Base-by-base conservation (phyloP, 2,329 filamentous ascomycete species). In the Orbilia ellipsospora region DNA sequence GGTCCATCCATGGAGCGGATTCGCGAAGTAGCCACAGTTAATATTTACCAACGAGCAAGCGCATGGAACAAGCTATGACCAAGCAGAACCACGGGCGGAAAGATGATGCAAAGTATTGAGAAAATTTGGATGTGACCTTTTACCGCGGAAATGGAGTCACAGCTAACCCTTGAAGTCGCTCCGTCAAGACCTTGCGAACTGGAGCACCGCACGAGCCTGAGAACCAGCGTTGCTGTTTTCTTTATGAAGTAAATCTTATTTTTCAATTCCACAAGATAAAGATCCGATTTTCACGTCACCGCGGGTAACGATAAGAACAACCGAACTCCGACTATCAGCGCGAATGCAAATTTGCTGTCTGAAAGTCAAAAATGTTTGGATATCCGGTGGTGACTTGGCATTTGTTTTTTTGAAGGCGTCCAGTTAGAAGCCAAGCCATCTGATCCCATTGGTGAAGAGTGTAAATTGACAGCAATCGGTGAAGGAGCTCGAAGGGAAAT, bases 271-370 rank as follows among this genome's bases (percentile, higher is more conserved):
- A 23, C 31, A 36, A 36, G 1, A 36, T 36, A 52, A 52, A 2
- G n/a, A 20, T 52, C 50, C 16, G 20, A 52, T 26, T n/a, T 13
- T 48, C 13, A 10, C 31, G 5, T 36, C 31, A 23, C 23, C 23
- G 2, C 8, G 31, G 55, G 20, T 57, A 57, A 12, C 50, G 65
- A 59, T 63, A 55, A 74, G 57, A 48, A 7, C 15, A 20, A 28
- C 40, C 48, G 64, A 42, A 56, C 57, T 60, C 72, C 72, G 72
- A 64, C 63, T 64, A 54, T 64, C 72, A 54, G 36, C 60, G 72
- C 45, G 6, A 23, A 13, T 44, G 8, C 31, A 48, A 45, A 63
- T 74, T 56, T 67, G 48, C n/a, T 18, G 28, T 52, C 28, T 12
- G 44, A 59, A 36, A 36, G 10, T 36, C 10, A 36, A 36, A 36